Evolutionary conservation across 1,284 basidiomycete species (phyloP), one percentile per base, ranked within the genome.

Genomic region (Tilletiopsis washingtonensis): DNA sequence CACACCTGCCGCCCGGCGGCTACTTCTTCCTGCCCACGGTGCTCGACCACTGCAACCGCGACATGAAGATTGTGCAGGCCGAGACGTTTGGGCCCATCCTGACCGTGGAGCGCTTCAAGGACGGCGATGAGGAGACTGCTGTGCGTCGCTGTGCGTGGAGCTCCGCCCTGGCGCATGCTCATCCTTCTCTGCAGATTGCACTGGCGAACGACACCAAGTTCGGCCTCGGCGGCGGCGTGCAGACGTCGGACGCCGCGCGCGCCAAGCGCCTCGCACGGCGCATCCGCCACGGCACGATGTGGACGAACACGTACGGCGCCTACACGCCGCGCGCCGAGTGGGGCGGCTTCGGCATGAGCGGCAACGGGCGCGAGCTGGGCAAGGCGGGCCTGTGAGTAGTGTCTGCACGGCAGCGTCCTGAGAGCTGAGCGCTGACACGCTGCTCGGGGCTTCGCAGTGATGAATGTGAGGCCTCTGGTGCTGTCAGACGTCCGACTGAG

Each of bases 51-150:
- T 73, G 71, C 53, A 37, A 67, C n/a, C 62, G 70, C 20, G 49
- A 55, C n/a, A 73, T 73, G 70, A 56, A 61, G n/a, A 67, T 73
- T 39, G 70, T 73, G 6, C 62, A 63, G 36, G 69, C 68, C 37
- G 70, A 73, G 54, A 71, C 70, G 3, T 73, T 73, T 32, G 70
- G 65, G 5, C 70, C 70, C 17, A 73, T 73, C 42, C 50, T 73
- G 5, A 73, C 70, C 4, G 67, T 73, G 3, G 70, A 73, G 51
- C 51, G 70, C 5, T 73, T 73, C 57, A 46, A 53, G 20, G 56
- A 64, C 15, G 69, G 69, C 20, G 71, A 73, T 41, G 71, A 73
- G 49, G 63, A 59, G 36, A 53, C 45, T 11, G 71, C 71, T 5
- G 45, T 71, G 24, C n/a, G 40, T 51, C 7, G n/a, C 3, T 34